phyloP scores from a whole-genome alignment of 805 yeast species.

The Cyberlindnera mrakii region DNA sequence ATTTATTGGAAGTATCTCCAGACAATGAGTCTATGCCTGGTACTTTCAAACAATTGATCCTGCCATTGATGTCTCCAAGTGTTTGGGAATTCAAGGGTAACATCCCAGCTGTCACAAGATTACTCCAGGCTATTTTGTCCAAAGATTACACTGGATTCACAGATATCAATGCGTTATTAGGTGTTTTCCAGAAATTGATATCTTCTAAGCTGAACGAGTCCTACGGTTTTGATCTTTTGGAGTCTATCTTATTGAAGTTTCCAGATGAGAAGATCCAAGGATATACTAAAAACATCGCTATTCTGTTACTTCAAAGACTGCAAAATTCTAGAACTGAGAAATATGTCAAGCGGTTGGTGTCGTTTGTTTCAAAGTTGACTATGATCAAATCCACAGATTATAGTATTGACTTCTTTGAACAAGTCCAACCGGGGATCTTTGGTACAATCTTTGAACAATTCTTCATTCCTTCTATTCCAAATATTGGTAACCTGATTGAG shows the following conservation, averaged over 20 bases:
- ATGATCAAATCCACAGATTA: conserved; percentile 44
- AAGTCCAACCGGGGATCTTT: conserved; percentile 58
- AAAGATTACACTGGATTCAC: conserved; percentile 29
- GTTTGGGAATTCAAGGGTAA: conserved; percentile 94
- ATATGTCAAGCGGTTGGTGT: conserved; percentile 63
- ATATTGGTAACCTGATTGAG: conserved; percentile 45
- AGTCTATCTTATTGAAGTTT: conserved; percentile 54
- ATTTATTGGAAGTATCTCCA: conserved; percentile 59
- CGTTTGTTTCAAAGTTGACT: conserved; percentile 52
- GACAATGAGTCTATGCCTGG: conserved; percentile 47
- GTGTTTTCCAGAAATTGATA: conserved; percentile 92
- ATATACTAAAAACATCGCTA: conserved; percentile 65
- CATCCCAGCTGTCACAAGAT: conserved; percentile 84
- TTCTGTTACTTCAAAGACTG: conserved; percentile 71
- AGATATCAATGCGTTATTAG: conserved; percentile 74
- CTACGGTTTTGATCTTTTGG: conserved; percentile 81
- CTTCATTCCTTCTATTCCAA: conserved; percentile 34
- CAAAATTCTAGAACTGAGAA: conserved; percentile 79
- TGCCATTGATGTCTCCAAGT: conserved; percentile 81
- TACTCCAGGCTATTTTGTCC: conserved; percentile 60
- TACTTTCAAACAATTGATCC: conserved; percentile 57
- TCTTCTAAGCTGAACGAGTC: conserved; percentile 78
- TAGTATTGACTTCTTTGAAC: conserved; percentile 59
- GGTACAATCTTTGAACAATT: conserved; percentile 41
- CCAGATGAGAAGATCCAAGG: conserved; percentile 44